Evolutionary conservation across 306 rosid species (phyloP).

Genomic region (Bauhinia variegata): DNA sequence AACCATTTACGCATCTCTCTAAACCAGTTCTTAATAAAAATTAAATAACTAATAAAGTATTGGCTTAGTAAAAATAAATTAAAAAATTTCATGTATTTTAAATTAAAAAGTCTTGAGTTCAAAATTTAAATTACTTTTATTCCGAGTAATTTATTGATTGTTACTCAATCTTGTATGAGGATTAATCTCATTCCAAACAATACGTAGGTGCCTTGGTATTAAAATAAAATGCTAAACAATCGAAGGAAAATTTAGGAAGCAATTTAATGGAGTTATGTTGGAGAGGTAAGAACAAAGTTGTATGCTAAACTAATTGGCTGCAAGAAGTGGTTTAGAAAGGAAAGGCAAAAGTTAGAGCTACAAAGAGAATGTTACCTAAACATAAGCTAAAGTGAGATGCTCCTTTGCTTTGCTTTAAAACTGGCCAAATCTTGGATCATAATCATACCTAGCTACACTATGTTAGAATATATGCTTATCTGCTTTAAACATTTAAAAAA

Average conservation of each 20-base stretch:
- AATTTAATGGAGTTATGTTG: constrained; percentile 26
- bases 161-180: too few species aligned
- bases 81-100: too few species aligned
- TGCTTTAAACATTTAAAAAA: constrained; percentile 48
- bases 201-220: too few species aligned
- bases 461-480: constrained; percentile 58
- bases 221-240: too few species aligned
- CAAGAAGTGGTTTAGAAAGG: constrained; percentile 37
- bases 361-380: constrained; percentile 76
- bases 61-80: too few species aligned
- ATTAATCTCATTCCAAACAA: too few species aligned
- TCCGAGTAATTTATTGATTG: too few species aligned
- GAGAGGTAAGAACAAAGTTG: constrained; percentile 35
- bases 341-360: constrained; percentile 49
- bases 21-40: too few species aligned
- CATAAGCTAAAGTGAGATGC: constrained; percentile 63
- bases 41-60: too few species aligned
- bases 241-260: constrained; percentile 22
- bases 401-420: constrained; percentile 52
- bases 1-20: too few species aligned
- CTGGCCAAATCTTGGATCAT: constrained; percentile 46
- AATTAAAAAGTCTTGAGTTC: too few species aligned
- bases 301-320: constrained; percentile 38
- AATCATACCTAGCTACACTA: constrained; percentile 48
- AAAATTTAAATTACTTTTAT: too few species aligned